phyloP scores from a whole-genome alignment of 192 early-diverging fungal genomes.

The Coemansia sp. region DNA sequence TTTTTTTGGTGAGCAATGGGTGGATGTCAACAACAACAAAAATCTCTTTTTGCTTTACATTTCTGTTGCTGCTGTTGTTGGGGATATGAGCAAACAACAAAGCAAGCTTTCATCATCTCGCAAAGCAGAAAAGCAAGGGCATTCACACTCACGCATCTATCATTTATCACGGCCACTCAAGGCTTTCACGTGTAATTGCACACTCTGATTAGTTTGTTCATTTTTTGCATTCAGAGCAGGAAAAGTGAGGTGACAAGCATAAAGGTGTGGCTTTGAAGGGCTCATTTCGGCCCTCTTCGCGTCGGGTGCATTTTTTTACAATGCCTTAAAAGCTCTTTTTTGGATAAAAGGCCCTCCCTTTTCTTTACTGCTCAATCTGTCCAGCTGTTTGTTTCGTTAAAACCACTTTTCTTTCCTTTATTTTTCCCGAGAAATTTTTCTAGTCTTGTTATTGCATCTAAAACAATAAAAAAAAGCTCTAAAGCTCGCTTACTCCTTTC shows the following conservation, averaged over 20 bases:
- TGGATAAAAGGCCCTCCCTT: no score
- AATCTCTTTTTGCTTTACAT: neutral
- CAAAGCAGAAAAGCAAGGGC: neutral
- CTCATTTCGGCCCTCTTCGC: neutral
- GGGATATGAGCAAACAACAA: neutral
- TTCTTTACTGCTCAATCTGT: neutral
- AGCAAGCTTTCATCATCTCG: neutral
- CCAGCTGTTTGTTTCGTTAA: constrained; percentile 4
- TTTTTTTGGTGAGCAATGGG: no score
- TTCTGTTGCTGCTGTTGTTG: neutral
- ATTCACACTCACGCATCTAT: no score
- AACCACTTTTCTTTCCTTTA: neutral
- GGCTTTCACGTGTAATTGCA: constrained; percentile 27
- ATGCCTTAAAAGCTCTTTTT: neutral
- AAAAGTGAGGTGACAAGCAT: constrained; percentile 1
- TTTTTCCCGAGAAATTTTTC: constrained; percentile 7
- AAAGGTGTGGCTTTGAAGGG: no score
- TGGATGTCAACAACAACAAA: neutral
- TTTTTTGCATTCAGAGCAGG: neutral
- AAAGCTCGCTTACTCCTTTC: constrained; percentile 14
- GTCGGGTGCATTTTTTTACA: constrained; percentile 7
- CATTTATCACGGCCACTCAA: neutral
- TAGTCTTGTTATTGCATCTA: constrained; percentile 1
- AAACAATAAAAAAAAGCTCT: no score
- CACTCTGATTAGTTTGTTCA: constrained; percentile 7